Evolutionary conservation across 495 filamentous ascomycete species (phyloP).

Genomic region (Oidiodendron maius): DNA sequence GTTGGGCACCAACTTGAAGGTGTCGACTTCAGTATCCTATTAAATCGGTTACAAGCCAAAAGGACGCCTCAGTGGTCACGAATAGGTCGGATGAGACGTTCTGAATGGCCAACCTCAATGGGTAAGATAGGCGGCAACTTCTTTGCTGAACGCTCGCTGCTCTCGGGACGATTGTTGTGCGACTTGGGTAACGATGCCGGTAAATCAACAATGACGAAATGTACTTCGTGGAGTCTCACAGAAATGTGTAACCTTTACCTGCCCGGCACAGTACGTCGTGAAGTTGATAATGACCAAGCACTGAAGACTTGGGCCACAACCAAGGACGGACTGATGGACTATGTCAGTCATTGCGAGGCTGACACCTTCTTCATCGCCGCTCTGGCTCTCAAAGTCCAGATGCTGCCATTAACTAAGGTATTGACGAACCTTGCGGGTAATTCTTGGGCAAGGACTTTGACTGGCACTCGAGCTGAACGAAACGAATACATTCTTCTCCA

Average conservation of each 20-base stretch:
- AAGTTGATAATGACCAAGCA: constrained; percentile 80
- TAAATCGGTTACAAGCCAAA: constrained; percentile 81
- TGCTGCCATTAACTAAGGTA: constrained; percentile 89
- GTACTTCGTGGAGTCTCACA: constrained; percentile 93
- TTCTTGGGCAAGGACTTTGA: constrained; percentile 94
- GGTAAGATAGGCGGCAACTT: constrained; percentile 82
- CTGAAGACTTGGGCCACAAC: constrained; percentile 83
- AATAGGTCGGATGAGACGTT: constrained; percentile 77
- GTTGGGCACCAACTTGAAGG: constrained; percentile 96
- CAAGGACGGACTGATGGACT: constrained; percentile 85
- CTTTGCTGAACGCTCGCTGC: constrained; percentile 84
- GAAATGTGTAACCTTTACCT: constrained; percentile 95
- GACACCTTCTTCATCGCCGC: constrained; percentile 96
- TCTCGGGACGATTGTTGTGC: constrained; percentile 84
- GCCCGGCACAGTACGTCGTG: constrained; percentile 54
- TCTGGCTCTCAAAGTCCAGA: constrained; percentile 78
- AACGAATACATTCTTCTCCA: constrained; percentile 99
- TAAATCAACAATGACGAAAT: constrained; percentile 95
- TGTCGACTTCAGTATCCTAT: constrained; percentile 86
- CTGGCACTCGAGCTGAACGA: constrained; percentile 90
- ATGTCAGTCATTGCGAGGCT: constrained; percentile 82
- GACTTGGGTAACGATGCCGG: constrained; percentile 95
- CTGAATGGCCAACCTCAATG: constrained; percentile 82
- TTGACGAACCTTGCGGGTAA: constrained; percentile 96
- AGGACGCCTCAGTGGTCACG: constrained; percentile 91